A percentile compares a stretch with the other conserved stretches of the same genome.
Conservation (phyloP, 1,284 basidiomycete genomes). For the Mycosarcoma maydis region DNA sequence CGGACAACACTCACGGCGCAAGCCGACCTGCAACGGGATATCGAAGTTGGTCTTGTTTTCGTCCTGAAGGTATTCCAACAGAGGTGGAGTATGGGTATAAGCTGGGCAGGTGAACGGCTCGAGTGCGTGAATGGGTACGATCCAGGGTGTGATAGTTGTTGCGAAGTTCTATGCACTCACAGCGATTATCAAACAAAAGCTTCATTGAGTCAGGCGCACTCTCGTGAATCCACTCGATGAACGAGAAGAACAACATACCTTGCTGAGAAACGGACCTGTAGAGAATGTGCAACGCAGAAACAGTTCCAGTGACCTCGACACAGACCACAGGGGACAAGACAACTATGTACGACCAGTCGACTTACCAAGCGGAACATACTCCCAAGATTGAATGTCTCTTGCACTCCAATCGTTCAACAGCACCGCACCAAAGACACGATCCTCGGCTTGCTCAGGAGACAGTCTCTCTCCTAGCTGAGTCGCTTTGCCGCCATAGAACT, state of each 20-base stretch:
- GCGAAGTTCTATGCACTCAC: conserved; percentile 37
- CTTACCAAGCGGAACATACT: conserved; percentile 43
- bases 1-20: conserved; percentile 15
- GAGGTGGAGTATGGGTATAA: conserved; percentile 27
- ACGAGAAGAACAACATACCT: no score
- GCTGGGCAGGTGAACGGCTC: conserved; percentile 24
- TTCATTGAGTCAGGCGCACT: no score
- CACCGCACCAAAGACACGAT: conserved; percentile 50
- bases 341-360: no score
- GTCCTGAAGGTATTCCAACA: conserved; percentile 34
- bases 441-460: conserved; percentile 22
- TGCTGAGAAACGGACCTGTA: conserved; percentile 32
- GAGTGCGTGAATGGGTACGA: conserved; percentile 32
- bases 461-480: conserved; percentile 38
- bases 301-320: no score
- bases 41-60: conserved; percentile 33
- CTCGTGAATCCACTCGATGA: no score
- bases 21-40: conserved; percentile 19
- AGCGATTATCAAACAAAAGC: no score
- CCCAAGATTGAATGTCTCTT: conserved; percentile 48
- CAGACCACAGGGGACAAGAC: background rate
- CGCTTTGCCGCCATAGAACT: conserved; percentile 38
- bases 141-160: conserved; percentile 46
- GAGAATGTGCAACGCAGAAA: no score
- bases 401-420: conserved; percentile 59